Percentiles rank a stretch among this genome's conserved stretches.
These are phyloP conservation scores for Penicillium corylophilum DNA, from an alignment of 2,329 filamentous ascomycete species.

Conservation along the genomic window DNA sequence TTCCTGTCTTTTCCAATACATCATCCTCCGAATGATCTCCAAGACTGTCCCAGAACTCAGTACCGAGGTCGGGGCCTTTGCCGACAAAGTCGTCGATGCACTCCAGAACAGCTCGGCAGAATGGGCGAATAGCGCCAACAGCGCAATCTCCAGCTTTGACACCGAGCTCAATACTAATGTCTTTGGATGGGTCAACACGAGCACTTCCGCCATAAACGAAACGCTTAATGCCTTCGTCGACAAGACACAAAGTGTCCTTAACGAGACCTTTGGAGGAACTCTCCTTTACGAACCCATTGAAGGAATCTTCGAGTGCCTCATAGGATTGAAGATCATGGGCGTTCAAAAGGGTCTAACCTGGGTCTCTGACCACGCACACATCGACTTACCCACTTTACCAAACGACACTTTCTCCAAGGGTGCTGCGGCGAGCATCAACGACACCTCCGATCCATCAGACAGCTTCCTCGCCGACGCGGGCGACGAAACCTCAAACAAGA, in stretches of 20 bases:
- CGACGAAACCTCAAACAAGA: slow-evolving; percentile 72
- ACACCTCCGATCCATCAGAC: slow-evolving; percentile 54
- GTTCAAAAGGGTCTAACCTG: slow-evolving; percentile 90
- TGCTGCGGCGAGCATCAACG: slow-evolving; percentile 58
- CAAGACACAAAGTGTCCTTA: slow-evolving; percentile 71
- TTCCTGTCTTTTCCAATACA: slow-evolving; percentile 76
- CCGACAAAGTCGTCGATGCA: slow-evolving; percentile 70
- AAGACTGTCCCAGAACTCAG: slow-evolving; percentile 74
- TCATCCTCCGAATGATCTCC: slow-evolving; percentile 71
- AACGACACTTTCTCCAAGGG: slow-evolving; percentile 83
- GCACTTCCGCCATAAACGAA: slow-evolving; percentile 77
- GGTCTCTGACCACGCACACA: slow-evolving; percentile 82
- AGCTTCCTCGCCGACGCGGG: slow-evolving; percentile 78
- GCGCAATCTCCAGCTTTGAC: slow-evolving; percentile 64
- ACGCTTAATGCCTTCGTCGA: slow-evolving; percentile 81
- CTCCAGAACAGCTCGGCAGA: slow-evolving; percentile 70
- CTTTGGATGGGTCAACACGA: slow-evolving; percentile 82
- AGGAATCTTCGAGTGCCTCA: slow-evolving; percentile 80
- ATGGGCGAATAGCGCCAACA: slow-evolving; percentile 77
- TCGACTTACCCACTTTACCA: slow-evolving; percentile 74
- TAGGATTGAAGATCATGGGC: slow-evolving; percentile 79
- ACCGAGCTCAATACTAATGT: slow-evolving; percentile 78
- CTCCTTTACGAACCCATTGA: slow-evolving; percentile 74
- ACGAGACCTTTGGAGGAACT: slow-evolving; percentile 77
- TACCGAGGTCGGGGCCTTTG: slow-evolving; percentile 73